Base-by-base conservation (phyloP, 2,329 filamentous ascomycete genomes). In the Paracoccidioides brasiliensis region DNA sequence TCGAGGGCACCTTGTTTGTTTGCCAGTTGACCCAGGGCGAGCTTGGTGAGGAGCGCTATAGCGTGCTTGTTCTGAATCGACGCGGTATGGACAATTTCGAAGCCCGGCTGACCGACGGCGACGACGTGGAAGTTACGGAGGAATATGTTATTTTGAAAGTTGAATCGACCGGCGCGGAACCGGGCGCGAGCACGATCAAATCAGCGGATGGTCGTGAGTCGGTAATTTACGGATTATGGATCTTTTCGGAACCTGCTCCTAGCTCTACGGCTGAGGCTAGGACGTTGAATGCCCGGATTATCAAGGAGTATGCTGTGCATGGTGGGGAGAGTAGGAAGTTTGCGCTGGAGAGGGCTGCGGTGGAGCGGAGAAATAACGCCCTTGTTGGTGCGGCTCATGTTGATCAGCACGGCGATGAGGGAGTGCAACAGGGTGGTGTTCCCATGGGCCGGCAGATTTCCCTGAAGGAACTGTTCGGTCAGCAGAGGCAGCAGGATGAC, bases 1-100 rank as follows among this genome's bases (percentile, higher is more conserved):
- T 90, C 9, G 90, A 95, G 71, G 93, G 93, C 42, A 87, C 88
- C 10, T 76, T 97, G 60, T 98, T 97, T 69, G 81, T 97, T 54
- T 94, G 88, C 75, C 79, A 86, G 60, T 72, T 83, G 58, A 61
- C 65, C 55, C 61, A 77, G 72, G 59, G 73, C 50, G 41, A 63
- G 38, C 57, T 70, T 59, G 74, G 63, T 63, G 82, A 71, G 58
- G 74, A 76, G 49, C 67, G 75, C 60, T 78, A 77, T 61, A 69
- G 67, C 41, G 79, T 88, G 14, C 86, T 90, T 63, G 76, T 91
- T 5, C 76, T 91, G 59, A 90, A 88, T 70, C 78, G 87, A 46
- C 79, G 83, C 43, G 82, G 83, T 0, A 72, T 89, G 52, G 79
- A 85, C 53, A 90, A 91, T 64, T 78, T 90, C 54, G 76, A 83